Evolutionary conservation across 2,329 filamentous ascomycete species (phyloP).

Genomic region (Pseudovirgaria hyperparasitica): DNA sequence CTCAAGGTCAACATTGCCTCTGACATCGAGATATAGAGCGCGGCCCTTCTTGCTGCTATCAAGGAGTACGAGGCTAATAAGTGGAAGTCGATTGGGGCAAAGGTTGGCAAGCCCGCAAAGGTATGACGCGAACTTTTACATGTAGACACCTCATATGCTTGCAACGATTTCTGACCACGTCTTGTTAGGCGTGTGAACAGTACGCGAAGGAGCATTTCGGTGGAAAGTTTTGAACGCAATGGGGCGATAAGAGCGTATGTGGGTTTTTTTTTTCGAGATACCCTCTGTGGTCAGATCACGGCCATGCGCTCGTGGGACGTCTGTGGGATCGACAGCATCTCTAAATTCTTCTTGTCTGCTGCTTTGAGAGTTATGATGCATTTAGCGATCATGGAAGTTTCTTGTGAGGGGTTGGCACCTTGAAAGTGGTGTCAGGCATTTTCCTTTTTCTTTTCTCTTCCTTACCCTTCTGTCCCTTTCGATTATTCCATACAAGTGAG

Average conservation of each 20-base stretch:
- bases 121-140: slow-evolving; percentile 32
- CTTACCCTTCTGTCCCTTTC: too few species aligned
- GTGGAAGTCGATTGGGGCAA: slow-evolving; percentile 94
- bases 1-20: slow-evolving; percentile 3
- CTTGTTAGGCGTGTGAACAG: slow-evolving; percentile 62
- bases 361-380: too few species aligned
- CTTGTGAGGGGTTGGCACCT: too few species aligned
- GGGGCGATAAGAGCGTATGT: slow-evolving; percentile 9
- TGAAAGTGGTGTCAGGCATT: too few species aligned
- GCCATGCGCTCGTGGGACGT: too few species aligned
- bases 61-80: slow-evolving; percentile 98
- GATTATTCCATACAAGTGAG: too few species aligned
- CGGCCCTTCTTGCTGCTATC: slow-evolving; percentile 78
- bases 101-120: slow-evolving; percentile 97
- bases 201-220: slow-evolving; percentile 94
- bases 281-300: too few species aligned
- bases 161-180: slow-evolving; percentile 10
- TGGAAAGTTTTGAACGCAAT: slow-evolving; percentile 31
- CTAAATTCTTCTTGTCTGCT: too few species aligned
- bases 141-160: slow-evolving; percentile 5
- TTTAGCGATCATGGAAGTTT: too few species aligned
- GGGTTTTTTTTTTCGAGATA: too few species aligned
- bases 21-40: slow-evolving; percentile 43
- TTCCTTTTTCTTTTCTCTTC: too few species aligned
- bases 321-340: too few species aligned